A percentile compares a stretch with the other conserved stretches of the same genome.
These are phyloP conservation scores for Colletotrichum sp. DNA, from an alignment of 2,329 filamentous ascomycete genomes.

Conservation along the genomic window DNA sequence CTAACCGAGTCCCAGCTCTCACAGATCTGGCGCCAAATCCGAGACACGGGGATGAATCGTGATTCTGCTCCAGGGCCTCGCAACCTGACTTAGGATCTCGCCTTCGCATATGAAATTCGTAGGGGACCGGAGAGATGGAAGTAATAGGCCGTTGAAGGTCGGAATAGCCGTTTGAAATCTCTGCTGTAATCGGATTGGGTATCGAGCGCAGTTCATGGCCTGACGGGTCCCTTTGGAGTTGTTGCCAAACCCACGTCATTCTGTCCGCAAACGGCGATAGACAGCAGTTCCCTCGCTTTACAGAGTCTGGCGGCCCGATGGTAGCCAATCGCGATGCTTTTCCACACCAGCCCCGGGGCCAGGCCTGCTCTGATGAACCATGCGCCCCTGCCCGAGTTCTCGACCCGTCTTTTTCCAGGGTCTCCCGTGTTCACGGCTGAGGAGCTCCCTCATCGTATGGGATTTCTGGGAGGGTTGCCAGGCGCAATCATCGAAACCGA, in stretches of 20 bases:
- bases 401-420: background rate
- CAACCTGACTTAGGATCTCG: background rate
- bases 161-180: background rate
- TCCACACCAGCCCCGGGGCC: background rate
- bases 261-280: conserved; percentile 4
- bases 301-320: background rate
- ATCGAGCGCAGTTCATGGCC: background rate
- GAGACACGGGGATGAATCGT: background rate
- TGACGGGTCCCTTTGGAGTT: background rate
- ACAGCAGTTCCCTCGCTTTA: background rate
- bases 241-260: background rate
- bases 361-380: background rate
- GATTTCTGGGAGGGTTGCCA: background rate
- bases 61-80: background rate
- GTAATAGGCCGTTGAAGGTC: background rate
- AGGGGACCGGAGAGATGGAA: background rate
- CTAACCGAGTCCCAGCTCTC: background rate
- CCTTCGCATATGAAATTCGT: background rate
- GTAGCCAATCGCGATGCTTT: background rate
- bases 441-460: background rate
- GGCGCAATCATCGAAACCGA: background rate
- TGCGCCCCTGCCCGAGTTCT: background rate
- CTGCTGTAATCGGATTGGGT: background rate
- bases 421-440: background rate
- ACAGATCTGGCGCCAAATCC: background rate